Conservation (phyloP, 352 stramenopile genomes). For the Aphanomyces stellatus region DNA sequence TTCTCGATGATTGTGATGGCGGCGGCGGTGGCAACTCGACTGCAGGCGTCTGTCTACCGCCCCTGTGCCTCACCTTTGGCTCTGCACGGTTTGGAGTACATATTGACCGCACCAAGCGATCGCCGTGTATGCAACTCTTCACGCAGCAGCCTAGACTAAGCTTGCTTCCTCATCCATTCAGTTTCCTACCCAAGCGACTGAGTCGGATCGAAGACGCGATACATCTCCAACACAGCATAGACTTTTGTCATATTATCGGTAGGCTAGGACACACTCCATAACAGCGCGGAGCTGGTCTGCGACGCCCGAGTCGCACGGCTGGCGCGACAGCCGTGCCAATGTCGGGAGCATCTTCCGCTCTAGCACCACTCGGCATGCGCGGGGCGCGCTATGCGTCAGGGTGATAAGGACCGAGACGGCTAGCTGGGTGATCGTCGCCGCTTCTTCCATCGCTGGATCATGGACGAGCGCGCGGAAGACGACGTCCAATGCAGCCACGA, state of each 20-base stretch:
- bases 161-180: conserved; percentile 17
- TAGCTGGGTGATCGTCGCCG: neutral
- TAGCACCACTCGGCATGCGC: neutral
- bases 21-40: neutral
- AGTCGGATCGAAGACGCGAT: conserved; percentile 13
- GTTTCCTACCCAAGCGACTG: conserved; percentile 1
- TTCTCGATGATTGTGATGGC: too few relatives aligned
- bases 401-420: neutral
- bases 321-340: neutral
- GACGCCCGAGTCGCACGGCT: neutral
- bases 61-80: neutral
- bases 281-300: neutral
- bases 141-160: conserved; percentile 17
- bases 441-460: neutral
- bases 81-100: conserved; percentile 20
- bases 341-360: conserved; percentile 1
- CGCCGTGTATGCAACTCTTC: conserved; percentile 12
- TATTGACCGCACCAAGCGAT: too few relatives aligned
- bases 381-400: neutral
- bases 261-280: neutral
- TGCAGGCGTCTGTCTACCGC: neutral
- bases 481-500: neutral
- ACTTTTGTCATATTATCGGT: neutral
- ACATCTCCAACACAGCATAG: too few relatives aligned
- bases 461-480: neutral